Conservation (phyloP, 257 asterid genomes). For the Paraleonurus japonicus region DNA sequence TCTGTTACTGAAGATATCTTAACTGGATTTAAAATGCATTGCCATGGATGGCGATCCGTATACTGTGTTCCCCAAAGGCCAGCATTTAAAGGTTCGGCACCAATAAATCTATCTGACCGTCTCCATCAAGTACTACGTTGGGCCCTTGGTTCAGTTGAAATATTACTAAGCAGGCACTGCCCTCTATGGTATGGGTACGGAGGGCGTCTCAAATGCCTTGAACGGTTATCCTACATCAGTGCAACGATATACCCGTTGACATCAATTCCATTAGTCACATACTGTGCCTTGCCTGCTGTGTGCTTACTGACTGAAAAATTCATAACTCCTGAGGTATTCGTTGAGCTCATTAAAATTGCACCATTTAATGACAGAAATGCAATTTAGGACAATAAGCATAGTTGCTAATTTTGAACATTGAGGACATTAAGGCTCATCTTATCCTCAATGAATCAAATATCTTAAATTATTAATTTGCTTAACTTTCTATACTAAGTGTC, state of each 20-base stretch:
- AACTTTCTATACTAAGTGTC: background rate
- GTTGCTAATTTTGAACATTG: too few relatives aligned
- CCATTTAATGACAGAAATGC: background rate
- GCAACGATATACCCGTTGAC: conserved; percentile 16
- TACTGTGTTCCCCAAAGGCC: conserved; percentile 17
- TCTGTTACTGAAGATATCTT: conserved; percentile 23
- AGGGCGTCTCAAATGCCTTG: conserved; percentile 13
- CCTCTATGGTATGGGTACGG: conserved; percentile 21
- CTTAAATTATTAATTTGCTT: background rate
- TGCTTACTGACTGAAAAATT: conserved; percentile 17
- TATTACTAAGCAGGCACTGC: conserved; percentile 9
- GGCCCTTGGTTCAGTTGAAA: conserved; percentile 23
- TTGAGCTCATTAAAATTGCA: background rate
- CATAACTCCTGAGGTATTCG: conserved; percentile 9
- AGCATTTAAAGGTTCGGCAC: conserved; percentile 18
- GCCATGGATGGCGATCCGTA: conserved; percentile 23
- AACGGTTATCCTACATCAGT: conserved; percentile 11
- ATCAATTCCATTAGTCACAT: conserved; percentile 12
- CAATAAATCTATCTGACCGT: background rate
- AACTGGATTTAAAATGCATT: conserved; percentile 22
- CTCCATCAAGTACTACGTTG: conserved; percentile 18
- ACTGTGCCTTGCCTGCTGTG: conserved; percentile 14
- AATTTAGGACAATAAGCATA: background rate
- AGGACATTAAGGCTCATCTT: background rate
- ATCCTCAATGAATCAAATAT: background rate